Base-by-base conservation (phyloP, 768 basidiomycete species). In the Termitomyces sp. region DNA sequence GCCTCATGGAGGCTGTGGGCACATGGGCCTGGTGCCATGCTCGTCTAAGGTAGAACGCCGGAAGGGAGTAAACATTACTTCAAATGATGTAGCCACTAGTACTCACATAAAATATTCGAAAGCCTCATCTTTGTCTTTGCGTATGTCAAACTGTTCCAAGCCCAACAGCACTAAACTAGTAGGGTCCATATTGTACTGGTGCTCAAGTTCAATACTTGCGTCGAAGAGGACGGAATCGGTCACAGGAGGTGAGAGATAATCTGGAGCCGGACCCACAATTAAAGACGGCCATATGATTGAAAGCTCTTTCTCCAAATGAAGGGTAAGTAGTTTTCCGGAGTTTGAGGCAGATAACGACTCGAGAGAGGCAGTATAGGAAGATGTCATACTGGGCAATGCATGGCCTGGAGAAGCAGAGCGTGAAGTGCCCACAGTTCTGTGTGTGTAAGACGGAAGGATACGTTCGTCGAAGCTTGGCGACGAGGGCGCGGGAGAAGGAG, bases 281-380 rank as follows among this genome's bases (percentile, higher is more conserved):
- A 93, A 77, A 6, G 89, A 88, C 0, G 91, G 91, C 91, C 91
- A 93, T 47, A 93, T 92, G 46, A 86, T 81, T 6, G 89, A 86
- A 63, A 87, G 82, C 20, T 86, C 83, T 72, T 93, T 93, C 70
- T 93, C 91, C 66, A 93, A 71, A 72, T 93, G 89, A 52, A 93
- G 74, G 5, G 91, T 93, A 65, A 93, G 70, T 45, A 93, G 78
- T 62, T 88, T 78, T n/a, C 87, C 87, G 1, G 86, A 79, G 15
- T 79, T 78, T 2, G 78, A 75, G 17, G 81, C 77, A 56, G 86
- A 84, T 38, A 88, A 69, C 5, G 89, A 91, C 64, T 92, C 91
- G 57, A 93, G 74, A 4, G 91, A 92, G n/a, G 56, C 47, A 15
- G 91, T 91, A 69, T 84, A 86, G 0, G 89, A 91, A n/a, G 91